Evolutionary conservation across 2,329 filamentous ascomycete genomes (phyloP).

Genomic region (Alternaria dauci): DNA sequence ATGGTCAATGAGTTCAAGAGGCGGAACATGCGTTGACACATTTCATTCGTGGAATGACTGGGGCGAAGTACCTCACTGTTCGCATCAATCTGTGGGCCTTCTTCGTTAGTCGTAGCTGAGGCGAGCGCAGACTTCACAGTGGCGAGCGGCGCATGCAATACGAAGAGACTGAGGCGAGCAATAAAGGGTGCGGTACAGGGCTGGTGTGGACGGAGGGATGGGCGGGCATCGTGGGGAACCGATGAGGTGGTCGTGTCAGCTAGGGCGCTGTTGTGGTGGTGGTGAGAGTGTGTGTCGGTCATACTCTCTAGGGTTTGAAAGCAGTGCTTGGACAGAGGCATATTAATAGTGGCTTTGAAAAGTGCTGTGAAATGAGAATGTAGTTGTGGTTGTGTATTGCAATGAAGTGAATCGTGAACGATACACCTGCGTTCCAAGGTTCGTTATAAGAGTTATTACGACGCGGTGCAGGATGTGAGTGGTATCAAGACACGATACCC

Average conservation of each 20-base stretch:
- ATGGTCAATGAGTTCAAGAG: not conserved
- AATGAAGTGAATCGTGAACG: too few relatives aligned
- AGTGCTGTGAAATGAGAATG: too few relatives aligned
- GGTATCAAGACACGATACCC: too few relatives aligned
- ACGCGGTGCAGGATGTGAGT: too few relatives aligned
- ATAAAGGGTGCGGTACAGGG: constrained; percentile 5
- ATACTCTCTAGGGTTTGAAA: too few relatives aligned
- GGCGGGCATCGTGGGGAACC: not conserved
- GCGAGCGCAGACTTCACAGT: not conserved
- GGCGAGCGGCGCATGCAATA: constrained; percentile 2
- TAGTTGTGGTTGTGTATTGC: too few relatives aligned
- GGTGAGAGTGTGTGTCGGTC: not conserved
- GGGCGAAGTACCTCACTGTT: not conserved
- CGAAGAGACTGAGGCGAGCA: constrained; percentile 10
- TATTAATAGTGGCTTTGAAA: too few relatives aligned
- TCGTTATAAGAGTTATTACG: too few relatives aligned
- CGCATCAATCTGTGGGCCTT: not conserved
- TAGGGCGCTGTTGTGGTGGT: not conserved
- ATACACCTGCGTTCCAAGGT: too few relatives aligned
- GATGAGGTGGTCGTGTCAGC: not conserved
- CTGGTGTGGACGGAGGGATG: not conserved
- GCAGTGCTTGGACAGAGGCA: too few relatives aligned
- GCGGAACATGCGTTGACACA: not conserved
- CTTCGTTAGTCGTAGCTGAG: not conserved
- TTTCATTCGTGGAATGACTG: not conserved